phyloP scores from a whole-genome alignment of 805 yeast species.

The Kuraishia borneana region DNA sequence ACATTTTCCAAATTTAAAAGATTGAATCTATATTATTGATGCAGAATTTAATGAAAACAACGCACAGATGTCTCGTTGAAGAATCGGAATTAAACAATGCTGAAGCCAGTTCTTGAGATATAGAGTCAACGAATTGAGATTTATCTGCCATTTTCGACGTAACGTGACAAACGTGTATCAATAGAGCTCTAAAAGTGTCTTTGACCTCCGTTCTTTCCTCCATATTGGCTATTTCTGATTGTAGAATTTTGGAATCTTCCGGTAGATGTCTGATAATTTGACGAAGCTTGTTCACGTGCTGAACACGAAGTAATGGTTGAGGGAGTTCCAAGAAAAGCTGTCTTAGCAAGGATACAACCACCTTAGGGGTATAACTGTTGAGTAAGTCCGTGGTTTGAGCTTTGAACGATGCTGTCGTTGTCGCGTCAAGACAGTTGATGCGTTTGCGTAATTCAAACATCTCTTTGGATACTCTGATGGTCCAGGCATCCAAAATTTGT shows the following conservation, averaged over 20 bases:
- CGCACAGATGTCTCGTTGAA: not conserved
- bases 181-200: not conserved
- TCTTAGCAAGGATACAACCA: not conserved
- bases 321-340: not conserved
- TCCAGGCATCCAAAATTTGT: not conserved
- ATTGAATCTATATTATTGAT: not conserved
- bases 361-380: not conserved
- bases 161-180: not conserved
- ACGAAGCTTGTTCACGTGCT: not conserved
- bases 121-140: not conserved
- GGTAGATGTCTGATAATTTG: not conserved
- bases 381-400: not conserved
- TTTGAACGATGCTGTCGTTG: not conserved
- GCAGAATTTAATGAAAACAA: not conserved
- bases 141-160: not conserved
- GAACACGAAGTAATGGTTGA: not conserved
- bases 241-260: not conserved
- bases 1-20: not conserved
- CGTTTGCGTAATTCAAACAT: not conserved
- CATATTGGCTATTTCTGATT: not conserved
- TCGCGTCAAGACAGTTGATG: not conserved
- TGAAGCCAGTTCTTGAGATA: not conserved
- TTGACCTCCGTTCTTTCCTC: not conserved
- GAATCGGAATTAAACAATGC: not conserved
- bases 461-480: not conserved